phyloP scores from a whole-genome alignment of 169 alveolate species.

The Plasmodium ovale region DNA sequence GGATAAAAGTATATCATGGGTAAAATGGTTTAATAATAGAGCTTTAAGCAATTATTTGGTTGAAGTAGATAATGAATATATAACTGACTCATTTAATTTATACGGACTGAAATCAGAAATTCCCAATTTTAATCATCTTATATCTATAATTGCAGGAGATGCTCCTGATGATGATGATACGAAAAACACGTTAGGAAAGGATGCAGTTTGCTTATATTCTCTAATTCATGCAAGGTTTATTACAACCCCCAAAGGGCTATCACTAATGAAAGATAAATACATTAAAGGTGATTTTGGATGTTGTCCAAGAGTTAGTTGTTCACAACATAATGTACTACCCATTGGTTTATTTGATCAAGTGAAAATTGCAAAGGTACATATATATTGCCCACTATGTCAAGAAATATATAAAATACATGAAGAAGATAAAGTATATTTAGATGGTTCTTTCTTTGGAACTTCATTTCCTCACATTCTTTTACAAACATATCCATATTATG shows the following conservation, averaged over 20 bases:
- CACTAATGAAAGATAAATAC: slow-evolving; percentile 94
- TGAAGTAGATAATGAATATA: slow-evolving; percentile 84
- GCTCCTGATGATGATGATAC: slow-evolving; percentile 87
- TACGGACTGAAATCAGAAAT: slow-evolving; percentile 81
- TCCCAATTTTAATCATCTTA: slow-evolving; percentile 80
- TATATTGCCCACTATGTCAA: slow-evolving; percentile 97
- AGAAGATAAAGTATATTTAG: slow-evolving; percentile 91
- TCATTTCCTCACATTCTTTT: slow-evolving; percentile 94
- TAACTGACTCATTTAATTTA: slow-evolving; percentile 83
- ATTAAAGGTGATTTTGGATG: slow-evolving; percentile 96
- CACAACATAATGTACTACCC: slow-evolving; percentile 95
- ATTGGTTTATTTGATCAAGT: slow-evolving; percentile 95
- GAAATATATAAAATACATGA: slow-evolving; percentile 91
- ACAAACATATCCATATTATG: slow-evolving; percentile 91
- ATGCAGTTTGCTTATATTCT: slow-evolving; percentile 95
- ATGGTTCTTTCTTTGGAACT: slow-evolving; percentile 97
- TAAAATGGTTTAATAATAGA: slow-evolving; percentile 72
- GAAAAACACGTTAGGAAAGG: slow-evolving; percentile 83
- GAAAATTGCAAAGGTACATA: slow-evolving; percentile 93
- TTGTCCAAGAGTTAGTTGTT: slow-evolving; percentile 98
- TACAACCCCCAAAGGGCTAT: slow-evolving; percentile 93
- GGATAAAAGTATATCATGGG: slow-evolving; percentile 74
- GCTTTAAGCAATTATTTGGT: slow-evolving; percentile 61
- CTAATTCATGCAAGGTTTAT: slow-evolving; percentile 96
- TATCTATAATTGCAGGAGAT: slow-evolving; percentile 84